These are phyloP conservation scores for Fabrea salina DNA, from an alignment of 169 alveolate species.

Conservation along the genomic window DNA sequence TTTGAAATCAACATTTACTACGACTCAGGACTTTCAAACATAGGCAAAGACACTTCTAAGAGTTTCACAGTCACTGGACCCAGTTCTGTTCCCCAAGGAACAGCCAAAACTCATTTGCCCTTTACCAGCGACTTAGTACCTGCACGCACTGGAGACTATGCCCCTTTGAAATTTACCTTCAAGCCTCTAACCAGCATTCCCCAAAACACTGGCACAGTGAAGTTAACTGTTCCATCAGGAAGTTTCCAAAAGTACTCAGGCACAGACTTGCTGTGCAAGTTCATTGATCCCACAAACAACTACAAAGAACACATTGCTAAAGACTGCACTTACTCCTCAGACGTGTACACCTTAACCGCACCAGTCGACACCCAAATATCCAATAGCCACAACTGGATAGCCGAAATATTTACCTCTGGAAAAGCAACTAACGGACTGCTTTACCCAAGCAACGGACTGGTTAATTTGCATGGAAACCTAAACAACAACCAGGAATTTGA, in stretches of 20 bases:
- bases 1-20: neutral
- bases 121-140: neutral
- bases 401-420: neutral
- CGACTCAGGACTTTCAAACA: neutral
- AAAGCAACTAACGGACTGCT: neutral
- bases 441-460: neutral
- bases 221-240: neutral
- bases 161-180: neutral
- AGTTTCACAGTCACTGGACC: neutral
- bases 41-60: neutral
- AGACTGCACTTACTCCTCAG: neutral
- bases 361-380: neutral
- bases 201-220: neutral
- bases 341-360: neutral
- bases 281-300: neutral
- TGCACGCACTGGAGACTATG: neutral
- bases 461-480: neutral
- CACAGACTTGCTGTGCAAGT: neutral
- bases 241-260: neutral
- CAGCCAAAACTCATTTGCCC: neutral
- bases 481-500: neutral
- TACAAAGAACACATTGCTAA: neutral
- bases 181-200: neutral
- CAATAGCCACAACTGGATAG: conserved; percentile 1
- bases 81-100: neutral